Evolutionary conservation across 2,329 filamentous ascomycete species (phyloP).

Genomic region (Drechslerella stenobrocha): DNA sequence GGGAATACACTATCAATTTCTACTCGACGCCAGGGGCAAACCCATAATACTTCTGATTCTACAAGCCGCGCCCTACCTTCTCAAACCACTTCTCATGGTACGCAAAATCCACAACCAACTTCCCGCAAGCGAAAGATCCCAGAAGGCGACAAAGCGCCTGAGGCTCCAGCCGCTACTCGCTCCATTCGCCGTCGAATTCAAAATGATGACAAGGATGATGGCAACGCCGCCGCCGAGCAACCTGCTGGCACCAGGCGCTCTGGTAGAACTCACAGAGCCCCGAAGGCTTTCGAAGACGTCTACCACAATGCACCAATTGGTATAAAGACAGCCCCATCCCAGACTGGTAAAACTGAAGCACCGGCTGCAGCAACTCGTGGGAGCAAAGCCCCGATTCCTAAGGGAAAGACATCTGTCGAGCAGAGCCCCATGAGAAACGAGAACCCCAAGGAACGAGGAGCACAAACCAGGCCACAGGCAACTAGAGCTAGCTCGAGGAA

Average conservation of each 20-base stretch:
- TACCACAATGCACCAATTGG: background rate
- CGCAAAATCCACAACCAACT: no score
- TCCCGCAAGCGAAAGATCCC: background rate
- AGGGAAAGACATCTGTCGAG: no score
- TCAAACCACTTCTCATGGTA: no score
- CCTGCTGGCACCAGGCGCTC: slow-evolving; percentile 6
- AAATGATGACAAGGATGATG: background rate
- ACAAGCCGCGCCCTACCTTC: no score
- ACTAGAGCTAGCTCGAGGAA: no score
- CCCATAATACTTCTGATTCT: background rate
- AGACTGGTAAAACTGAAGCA: background rate
- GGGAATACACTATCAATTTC: background rate
- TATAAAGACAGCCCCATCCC: background rate
- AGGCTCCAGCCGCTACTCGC: background rate
- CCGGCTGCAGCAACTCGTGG: no score
- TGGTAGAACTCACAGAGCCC: slow-evolving; percentile 4
- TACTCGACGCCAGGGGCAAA: background rate
- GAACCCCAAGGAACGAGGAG: no score
- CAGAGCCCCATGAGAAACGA: no score
- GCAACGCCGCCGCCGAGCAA: background rate
- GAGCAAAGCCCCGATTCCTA: no score
- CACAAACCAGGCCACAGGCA: no score
- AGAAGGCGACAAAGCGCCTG: background rate
- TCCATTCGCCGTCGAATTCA: background rate
- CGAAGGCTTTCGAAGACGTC: slow-evolving; percentile 6